These are phyloP conservation scores for Diversispora eburnea DNA, from an alignment of 192 early-diverging fungal species.

Conservation along the genomic window DNA sequence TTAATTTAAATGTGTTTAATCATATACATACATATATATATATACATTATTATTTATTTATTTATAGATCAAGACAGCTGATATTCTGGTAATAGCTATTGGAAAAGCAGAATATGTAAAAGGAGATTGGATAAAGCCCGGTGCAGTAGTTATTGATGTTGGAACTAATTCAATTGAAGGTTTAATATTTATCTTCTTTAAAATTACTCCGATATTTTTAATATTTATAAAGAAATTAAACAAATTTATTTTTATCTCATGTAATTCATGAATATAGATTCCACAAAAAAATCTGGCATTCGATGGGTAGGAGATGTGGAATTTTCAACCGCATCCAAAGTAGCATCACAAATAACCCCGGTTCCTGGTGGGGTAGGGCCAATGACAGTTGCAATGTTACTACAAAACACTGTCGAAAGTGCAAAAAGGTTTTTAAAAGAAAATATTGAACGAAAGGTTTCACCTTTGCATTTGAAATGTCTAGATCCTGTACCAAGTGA, in stretches of 20 bases:
- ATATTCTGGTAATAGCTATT: conserved; percentile 89
- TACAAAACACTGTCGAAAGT: conserved; percentile 82
- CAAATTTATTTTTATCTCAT: background rate
- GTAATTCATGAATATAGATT: conserved; percentile 46
- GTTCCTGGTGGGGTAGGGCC: conserved; percentile 99
- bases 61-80: conserved; percentile 59
- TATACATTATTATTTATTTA: background rate
- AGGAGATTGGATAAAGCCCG: conserved; percentile 93
- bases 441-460: conserved; percentile 44
- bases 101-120: conserved; percentile 77
- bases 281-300: conserved; percentile 89
- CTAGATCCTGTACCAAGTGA: conserved; percentile 86
- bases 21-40: background rate
- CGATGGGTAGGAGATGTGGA: conserved; percentile 96
- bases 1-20: background rate
- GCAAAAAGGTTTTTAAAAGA: conserved; percentile 70
- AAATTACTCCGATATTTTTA: background rate
- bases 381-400: conserved; percentile 98
- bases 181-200: conserved; percentile 27
- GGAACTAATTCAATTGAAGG: conserved; percentile 87
- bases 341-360: conserved; percentile 85
- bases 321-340: conserved; percentile 60
- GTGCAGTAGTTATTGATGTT: conserved; percentile 94
- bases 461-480: conserved; percentile 61
- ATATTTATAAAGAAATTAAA: background rate